Percentiles rank a stretch among this genome's conserved stretches.
These are phyloP conservation scores for Telfairia occidentalis DNA, from an alignment of 331 rosid genomes.

Conservation along the genomic window DNA sequence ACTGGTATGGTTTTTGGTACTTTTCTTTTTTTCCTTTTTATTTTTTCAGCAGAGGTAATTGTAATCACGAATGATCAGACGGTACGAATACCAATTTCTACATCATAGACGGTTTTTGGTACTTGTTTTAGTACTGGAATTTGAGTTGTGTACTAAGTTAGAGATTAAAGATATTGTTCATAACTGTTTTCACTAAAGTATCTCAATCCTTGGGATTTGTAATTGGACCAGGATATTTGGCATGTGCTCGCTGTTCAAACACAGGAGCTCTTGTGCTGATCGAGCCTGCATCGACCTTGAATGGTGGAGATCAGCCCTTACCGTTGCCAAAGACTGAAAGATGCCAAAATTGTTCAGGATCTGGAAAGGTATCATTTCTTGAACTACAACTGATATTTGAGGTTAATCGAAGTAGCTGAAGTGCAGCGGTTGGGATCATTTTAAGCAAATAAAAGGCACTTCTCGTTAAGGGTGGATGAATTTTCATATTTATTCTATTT, in stretches of 20 bases:
- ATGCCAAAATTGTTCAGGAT: conserved; percentile 88
- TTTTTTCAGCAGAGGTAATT: conserved; percentile 52
- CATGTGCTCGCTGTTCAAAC: conserved; percentile 93
- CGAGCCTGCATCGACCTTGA: conserved; percentile 47
- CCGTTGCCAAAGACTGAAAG: conserved; percentile 69
- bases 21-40: too few species aligned
- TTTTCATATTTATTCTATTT: background rate
- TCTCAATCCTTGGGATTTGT: conserved; percentile 1
- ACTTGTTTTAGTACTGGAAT: background rate
- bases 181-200: background rate
- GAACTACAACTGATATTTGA: background rate
- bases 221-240: conserved; percentile 63
- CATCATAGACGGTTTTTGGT: conserved; percentile 22
- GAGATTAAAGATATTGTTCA: background rate
- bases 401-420: background rate
- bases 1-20: conserved; percentile 76
- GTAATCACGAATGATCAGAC: conserved; percentile 37
- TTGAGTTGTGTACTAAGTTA: background rate
- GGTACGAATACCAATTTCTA: conserved; percentile 18
- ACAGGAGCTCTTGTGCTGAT: conserved; percentile 68
- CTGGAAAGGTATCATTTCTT: conserved; percentile 69
- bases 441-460: too few species aligned
- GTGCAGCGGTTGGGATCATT: background rate
- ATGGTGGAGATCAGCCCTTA: conserved; percentile 45
- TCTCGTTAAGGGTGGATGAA: too few species aligned